Evolutionary conservation across 1,139 yeast genomes (phyloP).

Genomic region (Geotrichum restrictum): DNA sequence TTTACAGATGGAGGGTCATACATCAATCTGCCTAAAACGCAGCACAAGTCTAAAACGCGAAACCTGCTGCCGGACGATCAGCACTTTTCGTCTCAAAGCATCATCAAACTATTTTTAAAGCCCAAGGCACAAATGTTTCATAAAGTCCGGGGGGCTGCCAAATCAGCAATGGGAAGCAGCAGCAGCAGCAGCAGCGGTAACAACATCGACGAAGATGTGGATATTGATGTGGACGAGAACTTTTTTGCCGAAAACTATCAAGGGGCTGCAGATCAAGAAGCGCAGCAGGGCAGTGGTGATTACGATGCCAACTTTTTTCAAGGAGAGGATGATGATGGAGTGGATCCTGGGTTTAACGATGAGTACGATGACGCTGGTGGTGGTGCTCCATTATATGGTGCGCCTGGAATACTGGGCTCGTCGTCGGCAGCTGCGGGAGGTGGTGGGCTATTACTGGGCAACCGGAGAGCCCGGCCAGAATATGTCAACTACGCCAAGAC

Average conservation of each 20-base stretch:
- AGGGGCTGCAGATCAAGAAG: constrained; percentile 26
- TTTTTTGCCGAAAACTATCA: constrained; percentile 60
- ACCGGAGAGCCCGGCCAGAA: constrained; percentile 47
- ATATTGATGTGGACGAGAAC: constrained; percentile 50
- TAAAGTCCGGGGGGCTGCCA: background rate
- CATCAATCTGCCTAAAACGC: constrained; percentile 45
- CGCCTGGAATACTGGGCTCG: background rate
- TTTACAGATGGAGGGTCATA: constrained; percentile 49
- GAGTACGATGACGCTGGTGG: constrained; percentile 25
- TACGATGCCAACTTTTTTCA: constrained; percentile 48
- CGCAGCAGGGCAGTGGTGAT: constrained; percentile 32
- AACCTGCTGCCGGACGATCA: constrained; percentile 70
- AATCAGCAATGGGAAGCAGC: background rate
- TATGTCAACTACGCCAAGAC: constrained; percentile 71
- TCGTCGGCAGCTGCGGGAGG: background rate
- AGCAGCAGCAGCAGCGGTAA: background rate
- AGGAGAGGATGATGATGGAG: constrained; percentile 35
- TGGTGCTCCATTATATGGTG: constrained; percentile 17
- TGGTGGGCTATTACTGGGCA: constrained; percentile 12
- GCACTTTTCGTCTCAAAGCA: constrained; percentile 66
- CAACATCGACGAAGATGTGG: constrained; percentile 18
- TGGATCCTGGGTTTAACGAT: constrained; percentile 26
- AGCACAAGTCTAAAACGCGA: constrained; percentile 42
- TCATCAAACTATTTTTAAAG: constrained; percentile 66
- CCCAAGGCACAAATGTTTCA: constrained; percentile 45